These are phyloP conservation scores for Paraconiothyrium brasiliense DNA, from an alignment of 2,329 filamentous ascomycete species.

Conservation along the genomic window DNA sequence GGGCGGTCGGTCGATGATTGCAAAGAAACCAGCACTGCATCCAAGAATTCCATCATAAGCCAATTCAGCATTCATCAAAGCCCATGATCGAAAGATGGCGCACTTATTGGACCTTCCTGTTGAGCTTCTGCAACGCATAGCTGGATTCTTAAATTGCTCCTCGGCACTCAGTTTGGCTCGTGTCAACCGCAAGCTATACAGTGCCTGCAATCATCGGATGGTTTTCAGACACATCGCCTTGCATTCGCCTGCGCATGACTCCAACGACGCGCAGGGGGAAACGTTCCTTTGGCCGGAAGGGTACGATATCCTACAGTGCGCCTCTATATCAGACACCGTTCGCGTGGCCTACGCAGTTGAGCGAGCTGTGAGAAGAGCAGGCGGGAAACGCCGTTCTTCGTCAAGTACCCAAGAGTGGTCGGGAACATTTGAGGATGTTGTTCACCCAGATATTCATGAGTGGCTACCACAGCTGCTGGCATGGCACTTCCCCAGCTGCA, in stretches of 20 bases:
- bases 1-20: not conserved
- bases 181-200: conserved; percentile 24
- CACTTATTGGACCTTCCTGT: conserved; percentile 24
- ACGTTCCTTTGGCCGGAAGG: conserved; percentile 20
- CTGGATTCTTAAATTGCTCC: conserved; percentile 29
- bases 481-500: conserved; percentile 26
- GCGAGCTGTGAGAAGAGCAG: conserved; percentile 12
- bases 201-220: conserved; percentile 28
- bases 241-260: conserved; percentile 8
- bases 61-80: not conserved
- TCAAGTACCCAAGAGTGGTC: conserved; percentile 9
- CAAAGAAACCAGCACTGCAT: not conserved
- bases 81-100: not conserved
- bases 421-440: not conserved
- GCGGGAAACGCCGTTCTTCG: not conserved
- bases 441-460: conserved; percentile 20
- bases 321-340: conserved; percentile 21
- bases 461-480: conserved; percentile 36
- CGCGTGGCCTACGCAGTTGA: conserved; percentile 31
- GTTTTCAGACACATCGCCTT: conserved; percentile 29
- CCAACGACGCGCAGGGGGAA: not conserved
- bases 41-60: not conserved
- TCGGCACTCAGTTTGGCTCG: conserved; percentile 23
- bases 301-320: conserved; percentile 15
- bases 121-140: conserved; percentile 34